These are phyloP conservation scores for Chrysoporthe cubensis DNA, from an alignment of 2,329 filamentous ascomycete genomes.

Conservation along the genomic window DNA sequence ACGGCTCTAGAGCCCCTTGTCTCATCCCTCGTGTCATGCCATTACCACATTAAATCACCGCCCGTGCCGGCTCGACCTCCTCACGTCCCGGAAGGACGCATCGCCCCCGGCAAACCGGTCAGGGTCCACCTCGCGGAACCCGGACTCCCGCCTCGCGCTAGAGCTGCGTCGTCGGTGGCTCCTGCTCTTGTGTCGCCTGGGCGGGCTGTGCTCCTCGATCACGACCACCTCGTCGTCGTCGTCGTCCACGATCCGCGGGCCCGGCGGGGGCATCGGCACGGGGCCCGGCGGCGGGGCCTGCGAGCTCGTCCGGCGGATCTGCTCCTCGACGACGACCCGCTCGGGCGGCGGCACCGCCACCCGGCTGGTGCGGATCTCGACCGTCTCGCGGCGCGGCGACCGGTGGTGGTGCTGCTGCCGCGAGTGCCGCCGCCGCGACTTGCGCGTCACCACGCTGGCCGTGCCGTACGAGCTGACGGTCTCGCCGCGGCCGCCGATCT, in stretches of 20 bases:
- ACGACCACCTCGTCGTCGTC: slow-evolving; percentile 41
- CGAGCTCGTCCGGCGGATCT: slow-evolving; percentile 29
- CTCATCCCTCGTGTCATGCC: slow-evolving; percentile 22
- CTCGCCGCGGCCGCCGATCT: slow-evolving; percentile 34
- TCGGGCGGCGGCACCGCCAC: slow-evolving; percentile 28
- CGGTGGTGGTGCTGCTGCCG: slow-evolving; percentile 30
- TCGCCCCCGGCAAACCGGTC: slow-evolving; percentile 39
- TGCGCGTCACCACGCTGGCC: slow-evolving; percentile 33
- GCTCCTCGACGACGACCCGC: slow-evolving; percentile 37
- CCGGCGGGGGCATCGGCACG: slow-evolving; percentile 28
- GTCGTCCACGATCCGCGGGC: slow-evolving; percentile 32
- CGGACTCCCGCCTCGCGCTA: slow-evolving; percentile 34
- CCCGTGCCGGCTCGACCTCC: slow-evolving; percentile 39
- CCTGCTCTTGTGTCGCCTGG: slow-evolving; percentile 33
- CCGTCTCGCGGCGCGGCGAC: slow-evolving; percentile 33
- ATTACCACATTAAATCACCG: slow-evolving; percentile 30
- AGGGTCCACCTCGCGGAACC: slow-evolving; percentile 39
- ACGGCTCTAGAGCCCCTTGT: background rate
- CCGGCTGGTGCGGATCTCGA: slow-evolving; percentile 35
- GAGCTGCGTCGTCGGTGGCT: slow-evolving; percentile 31
- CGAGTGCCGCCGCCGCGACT: slow-evolving; percentile 31
- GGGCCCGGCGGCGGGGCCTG: slow-evolving; percentile 17
- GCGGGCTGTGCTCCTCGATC: slow-evolving; percentile 40
- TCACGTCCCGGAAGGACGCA: slow-evolving; percentile 36
- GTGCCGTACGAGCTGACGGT: slow-evolving; percentile 31